Conservation (phyloP, 2,329 filamentous ascomycete species). For the Fonsecaea pugnacius region DNA sequence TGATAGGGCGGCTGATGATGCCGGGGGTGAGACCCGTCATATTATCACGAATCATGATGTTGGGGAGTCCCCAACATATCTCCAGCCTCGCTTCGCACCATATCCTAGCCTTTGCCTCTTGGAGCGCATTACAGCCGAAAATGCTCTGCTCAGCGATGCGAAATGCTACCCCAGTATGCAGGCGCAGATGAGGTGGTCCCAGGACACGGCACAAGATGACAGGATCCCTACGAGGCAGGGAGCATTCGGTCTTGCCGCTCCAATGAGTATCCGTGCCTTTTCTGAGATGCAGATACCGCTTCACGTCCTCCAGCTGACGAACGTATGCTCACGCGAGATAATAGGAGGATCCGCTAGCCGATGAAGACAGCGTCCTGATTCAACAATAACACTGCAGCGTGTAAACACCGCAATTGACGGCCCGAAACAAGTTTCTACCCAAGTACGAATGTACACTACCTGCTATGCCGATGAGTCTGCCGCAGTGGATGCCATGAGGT, state of each 20-base stretch:
- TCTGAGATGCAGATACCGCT: not conserved
- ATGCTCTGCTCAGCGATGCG: not conserved
- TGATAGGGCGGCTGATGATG: not conserved
- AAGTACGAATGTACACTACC: no score
- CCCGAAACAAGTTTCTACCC: not conserved
- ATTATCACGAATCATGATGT: not conserved
- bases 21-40: not conserved
- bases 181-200: not conserved
- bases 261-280: not conserved
- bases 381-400: not conserved
- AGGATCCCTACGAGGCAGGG: not conserved
- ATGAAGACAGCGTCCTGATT: not conserved
- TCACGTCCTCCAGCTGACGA: not conserved
- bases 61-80: not conserved
- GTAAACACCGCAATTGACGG: not conserved
- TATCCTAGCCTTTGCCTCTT: not conserved
- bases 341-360: not conserved
- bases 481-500: no score
- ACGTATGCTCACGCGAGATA: not conserved
- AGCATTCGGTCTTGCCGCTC: not conserved
- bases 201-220: constrained; percentile 11
- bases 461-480: no score
- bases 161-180: constrained; percentile 5
- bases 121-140: constrained; percentile 1
- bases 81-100: not conserved